These are phyloP conservation scores for Pouteria glomerata DNA, from an alignment of 148 eudicot species.

Conservation along the genomic window DNA sequence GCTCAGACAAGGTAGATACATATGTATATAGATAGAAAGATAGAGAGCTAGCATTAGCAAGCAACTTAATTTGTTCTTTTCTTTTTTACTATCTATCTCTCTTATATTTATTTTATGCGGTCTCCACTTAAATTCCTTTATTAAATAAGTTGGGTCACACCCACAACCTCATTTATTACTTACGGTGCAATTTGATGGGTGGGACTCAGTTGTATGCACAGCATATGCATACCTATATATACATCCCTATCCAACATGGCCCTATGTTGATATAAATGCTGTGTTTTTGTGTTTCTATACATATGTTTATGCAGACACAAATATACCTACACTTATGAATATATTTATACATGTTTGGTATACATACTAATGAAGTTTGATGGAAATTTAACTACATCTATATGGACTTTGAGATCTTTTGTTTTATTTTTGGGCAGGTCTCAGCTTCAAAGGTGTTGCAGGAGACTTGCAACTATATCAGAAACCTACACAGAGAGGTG, in stretches of 20 bases:
- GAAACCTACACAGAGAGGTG: constrained; percentile 79
- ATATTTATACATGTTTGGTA: not conserved
- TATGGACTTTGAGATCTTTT: not conserved
- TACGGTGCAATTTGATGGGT: constrained; percentile 11
- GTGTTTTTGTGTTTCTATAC: no score
- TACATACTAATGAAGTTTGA: not conserved
- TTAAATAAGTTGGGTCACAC: constrained; percentile 16
- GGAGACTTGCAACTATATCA: constrained; percentile 90
- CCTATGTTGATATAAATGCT: not conserved
- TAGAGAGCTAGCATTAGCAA: no score
- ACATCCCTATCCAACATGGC: no score
- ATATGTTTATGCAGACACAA: no score
- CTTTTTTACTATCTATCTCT: not conserved
- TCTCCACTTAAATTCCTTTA: constrained; percentile 6
- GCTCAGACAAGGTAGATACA: constrained; percentile 68
- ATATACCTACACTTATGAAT: not conserved
- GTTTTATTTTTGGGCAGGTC: constrained; percentile 31
- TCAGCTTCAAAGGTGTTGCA: constrained; percentile 80
- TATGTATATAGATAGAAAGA: not conserved
- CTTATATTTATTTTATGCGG: constrained; percentile 16
- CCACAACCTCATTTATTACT: constrained; percentile 21
- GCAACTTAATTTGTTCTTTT: no score
- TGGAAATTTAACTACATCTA: not conserved
- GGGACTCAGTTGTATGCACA: no score
- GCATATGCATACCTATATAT: no score